Evolutionary conservation across 805 yeast genomes (phyloP), one percentile per base, ranked within the genome.

Genomic region (Candida parachauliodes): DNA sequence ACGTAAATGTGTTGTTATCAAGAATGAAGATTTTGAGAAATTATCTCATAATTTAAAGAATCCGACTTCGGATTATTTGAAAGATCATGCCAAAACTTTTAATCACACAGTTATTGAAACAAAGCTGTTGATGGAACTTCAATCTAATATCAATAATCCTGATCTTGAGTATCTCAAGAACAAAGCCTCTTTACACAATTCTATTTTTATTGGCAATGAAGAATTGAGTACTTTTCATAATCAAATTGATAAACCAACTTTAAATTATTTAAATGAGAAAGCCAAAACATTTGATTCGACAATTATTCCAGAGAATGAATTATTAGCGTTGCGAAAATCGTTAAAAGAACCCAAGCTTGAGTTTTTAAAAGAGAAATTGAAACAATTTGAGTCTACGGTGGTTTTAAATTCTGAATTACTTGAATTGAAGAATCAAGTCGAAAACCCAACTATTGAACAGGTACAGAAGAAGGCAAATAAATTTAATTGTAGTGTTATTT

Each of bases 221-320:
- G 48, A 47, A 10, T 47, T 45, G 33, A 35, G 4, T 17, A 19
- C 34, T 3, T 33, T 54, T 25, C 33, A 37, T 15, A 32, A 40
- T 2, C 15, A 17, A 16, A 18, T 37, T 18, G 39, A 21, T 7
- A 10, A 20, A 6, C 45, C 39, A 3, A 37, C 53, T 1, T 32
- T 35, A 8, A 47, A 49, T 2, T 56, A 58, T 34, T 40, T 45
- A 21, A 34, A 43, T 5, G 35, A 39, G 10, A 52, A 49, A 25
- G 51, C 50, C 28, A 36, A 36, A 8, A 54, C 58, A 14, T 39
- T 60, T 27, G 69, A 69, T 1, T 46, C 59, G 17, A 57, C 57
- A 15, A 49, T 40, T n/a, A 25, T 40, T 28, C 17, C 10, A n/a
- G 37, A 20, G n/a, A 14, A 22, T 3, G 40, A 36, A 25, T 24